Conservation (phyloP, 2,329 filamentous ascomycete species). For the Aureobasidium sp. region DNA sequence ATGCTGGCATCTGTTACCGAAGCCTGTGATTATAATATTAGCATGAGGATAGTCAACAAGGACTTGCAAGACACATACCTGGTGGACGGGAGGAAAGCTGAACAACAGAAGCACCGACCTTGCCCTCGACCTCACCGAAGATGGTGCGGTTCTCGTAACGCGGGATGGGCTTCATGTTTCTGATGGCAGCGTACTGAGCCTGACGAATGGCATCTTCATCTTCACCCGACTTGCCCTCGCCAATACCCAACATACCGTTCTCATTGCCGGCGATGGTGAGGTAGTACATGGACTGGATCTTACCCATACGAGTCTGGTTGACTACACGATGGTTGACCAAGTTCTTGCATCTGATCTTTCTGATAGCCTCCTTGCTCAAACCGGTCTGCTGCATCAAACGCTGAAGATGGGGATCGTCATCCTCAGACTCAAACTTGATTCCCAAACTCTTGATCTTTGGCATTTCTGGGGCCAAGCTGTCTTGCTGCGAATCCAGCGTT, state of each 20-base stretch:
- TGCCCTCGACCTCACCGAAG: slow-evolving; percentile 72
- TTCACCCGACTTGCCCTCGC: slow-evolving; percentile 82
- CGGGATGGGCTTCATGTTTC: slow-evolving; percentile 86
- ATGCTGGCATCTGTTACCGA: slow-evolving; percentile 84
- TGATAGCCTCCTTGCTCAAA: slow-evolving; percentile 40
- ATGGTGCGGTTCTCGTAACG: slow-evolving; percentile 91
- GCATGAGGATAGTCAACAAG: not conserved
- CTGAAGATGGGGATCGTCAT: slow-evolving; percentile 38
- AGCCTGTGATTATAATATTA: slow-evolving; percentile 49
- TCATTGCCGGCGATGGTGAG: slow-evolving; percentile 80
- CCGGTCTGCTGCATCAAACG: slow-evolving; percentile 51
- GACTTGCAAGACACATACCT: slow-evolving; percentile 47
- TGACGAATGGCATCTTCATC: slow-evolving; percentile 57
- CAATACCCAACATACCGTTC: slow-evolving; percentile 77
- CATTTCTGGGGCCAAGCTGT: slow-evolving; percentile 42
- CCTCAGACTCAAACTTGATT: slow-evolving; percentile 27
- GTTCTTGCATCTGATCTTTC: slow-evolving; percentile 55
- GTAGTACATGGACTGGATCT: slow-evolving; percentile 68
- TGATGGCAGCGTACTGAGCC: slow-evolving; percentile 71
- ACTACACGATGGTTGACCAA: slow-evolving; percentile 66
- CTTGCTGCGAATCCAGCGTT: slow-evolving; percentile 37
- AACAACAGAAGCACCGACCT: slow-evolving; percentile 82
- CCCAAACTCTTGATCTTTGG: slow-evolving; percentile 36
- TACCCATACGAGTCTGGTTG: slow-evolving; percentile 95
- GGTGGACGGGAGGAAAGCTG: slow-evolving; percentile 75